Percentiles rank a stretch among this genome's conserved stretches.
Evolutionary conservation across 2,329 filamentous ascomycete genomes (phyloP).

Genomic region (Ophiostoma novo-ulmi): DNA sequence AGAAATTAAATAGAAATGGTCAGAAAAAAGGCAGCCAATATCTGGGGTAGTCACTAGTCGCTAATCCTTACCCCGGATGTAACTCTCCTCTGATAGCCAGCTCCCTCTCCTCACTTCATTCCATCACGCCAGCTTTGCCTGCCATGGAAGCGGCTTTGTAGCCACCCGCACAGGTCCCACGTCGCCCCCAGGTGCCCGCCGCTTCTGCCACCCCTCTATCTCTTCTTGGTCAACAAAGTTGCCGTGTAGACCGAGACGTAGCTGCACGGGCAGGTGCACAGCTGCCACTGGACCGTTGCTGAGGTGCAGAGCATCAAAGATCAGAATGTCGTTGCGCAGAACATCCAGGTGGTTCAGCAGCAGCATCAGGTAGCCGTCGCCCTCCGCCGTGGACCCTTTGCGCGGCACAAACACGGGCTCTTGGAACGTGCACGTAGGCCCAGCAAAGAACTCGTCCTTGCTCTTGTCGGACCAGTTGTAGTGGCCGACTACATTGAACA

Average conservation of each 20-base stretch:
- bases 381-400: constrained; percentile 39
- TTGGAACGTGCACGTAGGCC: constrained; percentile 45
- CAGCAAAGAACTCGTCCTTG: constrained; percentile 42
- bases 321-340: constrained; percentile 41
- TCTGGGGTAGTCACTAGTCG: neutral
- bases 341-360: constrained; percentile 44
- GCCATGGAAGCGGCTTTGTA: constrained; percentile 39
- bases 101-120: neutral
- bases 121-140: constrained; percentile 27
- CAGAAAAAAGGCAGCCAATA: neutral
- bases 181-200: constrained; percentile 35
- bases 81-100: neutral
- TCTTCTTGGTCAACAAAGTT: constrained; percentile 42
- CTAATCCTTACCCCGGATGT: neutral
- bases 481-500: constrained; percentile 47
- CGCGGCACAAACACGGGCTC: constrained; percentile 51
- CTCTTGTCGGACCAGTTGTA: constrained; percentile 39
- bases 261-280: constrained; percentile 39
- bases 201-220: constrained; percentile 40
- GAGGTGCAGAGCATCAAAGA: constrained; percentile 40
- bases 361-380: constrained; percentile 48
- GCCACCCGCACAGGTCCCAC: constrained; percentile 39
- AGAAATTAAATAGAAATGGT: neutral
- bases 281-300: constrained; percentile 38
- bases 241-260: constrained; percentile 41